Base-by-base conservation (phyloP, 495 filamentous ascomycete genomes). In the Hypoxylon fragiforme region DNA sequence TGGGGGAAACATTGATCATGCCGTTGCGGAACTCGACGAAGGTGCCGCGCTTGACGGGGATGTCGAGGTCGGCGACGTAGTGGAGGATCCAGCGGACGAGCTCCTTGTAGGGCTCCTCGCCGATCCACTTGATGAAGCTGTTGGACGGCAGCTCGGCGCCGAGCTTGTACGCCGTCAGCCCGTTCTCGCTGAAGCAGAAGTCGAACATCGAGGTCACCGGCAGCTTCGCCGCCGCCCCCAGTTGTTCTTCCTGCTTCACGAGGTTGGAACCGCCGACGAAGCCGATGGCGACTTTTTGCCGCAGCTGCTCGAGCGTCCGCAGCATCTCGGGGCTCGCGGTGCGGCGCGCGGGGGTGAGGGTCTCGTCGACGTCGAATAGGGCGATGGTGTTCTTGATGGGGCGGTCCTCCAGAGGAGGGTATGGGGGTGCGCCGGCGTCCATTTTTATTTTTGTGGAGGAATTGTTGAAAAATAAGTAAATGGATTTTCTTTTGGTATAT, bases 1-100 rank as follows among this genome's bases (percentile, higher is more conserved):
- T 81, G 34, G 94, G 94, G 30, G 82, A 87, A 57, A 98, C 77
- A 60, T 98, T 98, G 71, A 98, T 82, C 94, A 97, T 97, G 69
- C 94, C 94, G 67, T 92, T 95, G 52, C 89, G 82, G 78, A 96
- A 98, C 78, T 98, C 94, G 52, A 98, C 74, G 68, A 98, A 98
- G 22, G 94, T 98, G 58, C 94, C 94, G 37, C 92, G 80, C 84
- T 95, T 97, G 71, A 90, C 73, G 31, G 92, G 94, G 74, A 83
- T 77, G 62, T 95, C 89, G 26, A 96, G 71, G 66, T 96, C 90
- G 56, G 91, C 88, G 56, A 98, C 83, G 69, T 96, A 95, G 70
- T 85, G 88, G 68, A 97, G 80, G 54, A 86, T 81, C 75, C 92
- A 98, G 57, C 82, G 85, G 11, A 88, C 90, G 49, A 98, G 75